Base-by-base conservation (phyloP, 2,329 filamentous ascomycete species). In the Colletotrichum sp. region DNA sequence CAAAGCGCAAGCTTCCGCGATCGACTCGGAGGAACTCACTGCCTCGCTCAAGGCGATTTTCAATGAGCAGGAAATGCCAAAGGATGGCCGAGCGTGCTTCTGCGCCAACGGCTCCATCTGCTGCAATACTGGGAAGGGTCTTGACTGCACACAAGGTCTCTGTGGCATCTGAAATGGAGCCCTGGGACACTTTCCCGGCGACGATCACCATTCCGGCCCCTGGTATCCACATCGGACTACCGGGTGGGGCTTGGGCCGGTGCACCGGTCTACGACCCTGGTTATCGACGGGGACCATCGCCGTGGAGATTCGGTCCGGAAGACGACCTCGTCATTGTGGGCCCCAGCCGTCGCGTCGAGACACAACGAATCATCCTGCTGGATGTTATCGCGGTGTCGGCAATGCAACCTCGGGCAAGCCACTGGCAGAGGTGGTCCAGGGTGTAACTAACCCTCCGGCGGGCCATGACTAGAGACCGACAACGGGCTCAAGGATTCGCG, bases 71-170 rank as follows among this genome's bases (percentile, higher is more conserved):
- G 30, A 55, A 10, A 44, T 64, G 34, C 64, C 64, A 52, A 55
- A 72, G 62, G 62, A 62, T 13, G 70, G n/a, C 49, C 49, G 28
- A 3, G 21, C 73, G 6, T 83, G 82, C 64, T 83, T 83, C 66
- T 83, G 81, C 34, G 80, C 80, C 3, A 81, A 78, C 18, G 81
- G 80, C 6, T 77, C 77, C 4, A 71, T 83, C 60, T 83, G 82
- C 76, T 83, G 82, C 75, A 78, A 78, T 59, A 59, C 76, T 1
- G 34, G 32, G 15, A 71, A 76, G 8, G 78, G 80, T 16, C 69
- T 81, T 44, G 77, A 79, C 65, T 83, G 82, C 76, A 78, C 78
- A 16, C 78, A 79, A 65, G 82, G 82, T n/a, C 75, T 79, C 26
- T 84, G 82, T 59, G 80, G 82, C 6, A 76, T 83, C 30, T 82